Evolutionary conservation across 345 rosid genomes (phyloP), one percentile per base, ranked within the genome.

Genomic region (Aquilaria yunnanensis): DNA sequence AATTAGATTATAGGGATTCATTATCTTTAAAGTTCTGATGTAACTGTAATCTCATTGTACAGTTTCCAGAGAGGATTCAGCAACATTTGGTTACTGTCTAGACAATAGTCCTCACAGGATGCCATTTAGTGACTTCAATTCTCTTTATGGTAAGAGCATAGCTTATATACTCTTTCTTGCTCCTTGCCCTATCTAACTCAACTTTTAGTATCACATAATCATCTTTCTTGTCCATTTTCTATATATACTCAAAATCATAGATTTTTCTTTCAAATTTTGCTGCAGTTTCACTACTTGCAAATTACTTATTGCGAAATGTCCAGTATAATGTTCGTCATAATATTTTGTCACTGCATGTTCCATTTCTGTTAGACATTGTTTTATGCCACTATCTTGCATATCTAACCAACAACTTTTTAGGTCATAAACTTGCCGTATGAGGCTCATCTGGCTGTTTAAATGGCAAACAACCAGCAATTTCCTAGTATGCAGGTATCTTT

Each of bases 391-490:
- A 23, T 63, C 14, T 62, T 54, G 14, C 55, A 56, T 56, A 67
- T 62, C 37, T n/a, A 48, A 12, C 16, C 46, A 46, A 46, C 31
- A 58, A 61, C 65, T 59, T 59, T 54, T 32, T 67, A 70, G 51
- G 49, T 56, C 49, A 54, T 75, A 68, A 66, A 80, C 80, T 33
- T 57, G 51, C 69, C 64, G 31, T 60, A 45, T 56, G 65, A 64
- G 70, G 77, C 70, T 64, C 51, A 5, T 65, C 45, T 58, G 48
- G 45, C 73, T 69, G 75, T 52, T 67, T 64, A 73, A 32, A 89
- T 92, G 98, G 83, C 87, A 55, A 92, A 87, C 63, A 87, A 89
- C 65, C 77, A 85, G 51, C 91, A 83, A 51, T 85, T 78, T 76
- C 76, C 89, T 48, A 81, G 88, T 70, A 63, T 77, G 65, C 90